Evolutionary conservation across 257 asterid genomes (phyloP).

Genomic region (Coffea eugenioides): DNA sequence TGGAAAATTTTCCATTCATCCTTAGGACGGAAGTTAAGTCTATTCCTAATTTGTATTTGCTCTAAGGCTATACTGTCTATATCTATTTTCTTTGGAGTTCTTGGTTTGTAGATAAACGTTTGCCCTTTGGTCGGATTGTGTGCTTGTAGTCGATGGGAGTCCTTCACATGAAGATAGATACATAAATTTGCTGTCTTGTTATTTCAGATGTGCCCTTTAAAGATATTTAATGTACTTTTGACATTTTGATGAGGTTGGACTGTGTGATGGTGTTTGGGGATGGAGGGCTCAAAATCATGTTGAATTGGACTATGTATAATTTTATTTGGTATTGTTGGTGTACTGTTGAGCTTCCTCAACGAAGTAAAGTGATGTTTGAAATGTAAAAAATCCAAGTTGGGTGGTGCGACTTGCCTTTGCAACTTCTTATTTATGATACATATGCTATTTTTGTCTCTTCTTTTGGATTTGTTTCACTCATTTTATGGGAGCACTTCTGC

Average conservation of each 20-base stretch:
- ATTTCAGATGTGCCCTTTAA: not conserved
- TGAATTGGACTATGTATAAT: not conserved
- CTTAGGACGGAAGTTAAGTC: no score
- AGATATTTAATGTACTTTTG: not conserved
- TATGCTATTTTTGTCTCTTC: constrained; percentile 4
- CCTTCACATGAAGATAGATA: not conserved
- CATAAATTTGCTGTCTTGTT: not conserved
- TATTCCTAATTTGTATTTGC: not conserved
- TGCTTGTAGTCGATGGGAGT: not conserved
- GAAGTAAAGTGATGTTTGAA: not conserved
- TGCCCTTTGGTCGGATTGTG: not conserved
- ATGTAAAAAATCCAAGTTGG: not conserved
- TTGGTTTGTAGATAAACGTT: not conserved
- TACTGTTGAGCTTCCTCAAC: not conserved
- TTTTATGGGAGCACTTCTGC: constrained; percentile 41
- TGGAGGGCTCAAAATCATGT: not conserved
- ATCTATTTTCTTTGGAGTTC: not conserved
- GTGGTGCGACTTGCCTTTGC: not conserved
- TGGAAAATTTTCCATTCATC: no score
- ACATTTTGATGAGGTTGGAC: not conserved
- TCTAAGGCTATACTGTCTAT: not conserved
- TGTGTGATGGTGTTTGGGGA: not conserved
- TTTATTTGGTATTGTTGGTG: not conserved
- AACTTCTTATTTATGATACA: not conserved
- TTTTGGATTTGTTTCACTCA: constrained; percentile 21